These are phyloP conservation scores for Microbotryomycetes sp. DNA, from an alignment of 1,284 basidiomycete species.

Conservation along the genomic window DNA sequence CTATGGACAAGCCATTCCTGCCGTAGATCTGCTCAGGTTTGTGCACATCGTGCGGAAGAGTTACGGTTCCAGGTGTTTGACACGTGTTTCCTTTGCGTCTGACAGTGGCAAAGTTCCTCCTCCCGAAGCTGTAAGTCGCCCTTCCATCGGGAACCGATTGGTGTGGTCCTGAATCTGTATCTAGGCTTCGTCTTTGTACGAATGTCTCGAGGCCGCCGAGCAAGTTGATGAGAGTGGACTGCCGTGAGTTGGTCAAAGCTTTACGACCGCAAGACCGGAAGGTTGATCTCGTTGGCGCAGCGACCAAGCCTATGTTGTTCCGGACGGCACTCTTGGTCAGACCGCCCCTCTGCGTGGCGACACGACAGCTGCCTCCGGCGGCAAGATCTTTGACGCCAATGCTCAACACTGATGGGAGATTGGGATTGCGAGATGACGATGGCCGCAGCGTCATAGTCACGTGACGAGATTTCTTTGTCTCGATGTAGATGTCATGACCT, in stretches of 20 bases:
- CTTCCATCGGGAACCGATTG: neutral
- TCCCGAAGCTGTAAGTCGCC: constrained; percentile 60
- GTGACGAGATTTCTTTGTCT: constrained; percentile 7
- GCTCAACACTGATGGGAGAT: neutral
- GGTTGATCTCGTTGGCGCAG: neutral
- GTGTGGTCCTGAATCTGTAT: neutral
- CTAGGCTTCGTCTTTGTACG: constrained; percentile 75
- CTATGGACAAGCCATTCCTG: constrained; percentile 86
- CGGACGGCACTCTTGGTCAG: constrained; percentile 16
- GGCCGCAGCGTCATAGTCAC: neutral
- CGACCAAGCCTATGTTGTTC: constrained; percentile 24
- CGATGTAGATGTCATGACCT: constrained; percentile 1
- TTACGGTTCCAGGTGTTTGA: neutral
- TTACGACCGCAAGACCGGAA: neutral
- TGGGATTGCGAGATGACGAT: neutral
- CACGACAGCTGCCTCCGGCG: neutral
- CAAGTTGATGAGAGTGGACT: constrained; percentile 27
- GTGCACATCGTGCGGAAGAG: neutral
- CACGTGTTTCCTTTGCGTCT: neutral
- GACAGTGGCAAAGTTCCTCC: constrained; percentile 75
- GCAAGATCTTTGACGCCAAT: neutral
- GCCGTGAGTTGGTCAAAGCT: no score
- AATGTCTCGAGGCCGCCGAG: constrained; percentile 66
- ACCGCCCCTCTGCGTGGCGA: neutral
- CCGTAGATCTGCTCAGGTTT: constrained; percentile 70